Evolutionary conservation across 2,329 filamentous ascomycete species (phyloP).

Genomic region (Cordyceps fumosorosea): DNA sequence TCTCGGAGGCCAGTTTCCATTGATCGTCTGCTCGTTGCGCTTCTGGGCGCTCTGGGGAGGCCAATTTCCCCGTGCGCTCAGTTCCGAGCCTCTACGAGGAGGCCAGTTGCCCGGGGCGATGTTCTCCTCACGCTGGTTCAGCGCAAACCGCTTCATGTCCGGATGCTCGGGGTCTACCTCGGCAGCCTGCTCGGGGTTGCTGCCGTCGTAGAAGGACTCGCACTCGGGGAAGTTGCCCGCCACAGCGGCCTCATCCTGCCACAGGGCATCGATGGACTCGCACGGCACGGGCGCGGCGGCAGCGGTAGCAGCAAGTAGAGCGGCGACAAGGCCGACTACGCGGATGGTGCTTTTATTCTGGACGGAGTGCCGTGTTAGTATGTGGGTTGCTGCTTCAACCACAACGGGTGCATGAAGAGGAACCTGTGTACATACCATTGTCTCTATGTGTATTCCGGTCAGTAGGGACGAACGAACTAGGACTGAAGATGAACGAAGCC

Average conservation of each 20-base stretch:
- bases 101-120: not conserved
- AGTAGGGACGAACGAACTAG: no score
- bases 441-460: no score
- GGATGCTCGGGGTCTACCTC: not conserved
- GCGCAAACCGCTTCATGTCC: not conserved
- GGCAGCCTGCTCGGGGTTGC: not conserved
- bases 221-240: slow-evolving; percentile 3
- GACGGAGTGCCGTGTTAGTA: not conserved
- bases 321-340: not conserved
- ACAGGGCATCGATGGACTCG: not conserved
- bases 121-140: not conserved
- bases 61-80: not conserved
- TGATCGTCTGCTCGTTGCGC: no score
- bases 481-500: no score
- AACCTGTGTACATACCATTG: no score
- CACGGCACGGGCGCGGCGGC: not conserved
- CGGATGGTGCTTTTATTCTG: slow-evolving; percentile 6
- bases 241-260: slow-evolving; percentile 1
- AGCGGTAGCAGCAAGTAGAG: not conserved
- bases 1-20: no score
- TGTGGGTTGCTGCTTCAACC: no score
- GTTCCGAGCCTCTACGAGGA: no score
- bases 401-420: no score
- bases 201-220: slow-evolving; percentile 1
- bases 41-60: no score